Evolutionary conservation across 305 asterid genomes (phyloP).

Genomic region (Fraxinus nigra): DNA sequence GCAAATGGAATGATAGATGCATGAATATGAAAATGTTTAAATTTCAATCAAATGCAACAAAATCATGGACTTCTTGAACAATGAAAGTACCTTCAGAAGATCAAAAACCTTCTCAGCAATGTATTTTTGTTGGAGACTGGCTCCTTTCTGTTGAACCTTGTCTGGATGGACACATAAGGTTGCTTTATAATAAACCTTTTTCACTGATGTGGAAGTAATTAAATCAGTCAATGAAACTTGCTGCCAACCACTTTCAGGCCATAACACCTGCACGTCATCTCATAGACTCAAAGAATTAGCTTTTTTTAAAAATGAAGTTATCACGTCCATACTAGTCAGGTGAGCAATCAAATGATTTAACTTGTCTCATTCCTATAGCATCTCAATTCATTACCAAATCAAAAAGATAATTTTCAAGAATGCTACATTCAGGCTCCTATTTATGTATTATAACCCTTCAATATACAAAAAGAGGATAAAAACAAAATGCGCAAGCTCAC

Average conservation of each 20-base stretch:
- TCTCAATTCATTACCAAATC: neutral
- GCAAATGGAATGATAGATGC: neutral
- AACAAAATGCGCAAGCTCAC: neutral
- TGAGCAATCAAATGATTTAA: neutral
- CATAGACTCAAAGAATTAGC: neutral
- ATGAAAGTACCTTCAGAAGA: conserved; percentile 63
- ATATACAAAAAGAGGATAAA: neutral
- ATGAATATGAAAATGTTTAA: neutral
- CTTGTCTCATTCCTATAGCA: neutral
- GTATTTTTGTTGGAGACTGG: conserved; percentile 67
- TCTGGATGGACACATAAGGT: conserved; percentile 83
- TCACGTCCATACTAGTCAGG: neutral
- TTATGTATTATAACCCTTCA: neutral
- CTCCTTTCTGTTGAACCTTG: conserved; percentile 96
- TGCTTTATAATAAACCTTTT: conserved; percentile 70
- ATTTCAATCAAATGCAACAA: neutral
- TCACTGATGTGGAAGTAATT: conserved; percentile 81
- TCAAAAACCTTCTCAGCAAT: conserved; percentile 91
- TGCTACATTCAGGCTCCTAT: neutral
- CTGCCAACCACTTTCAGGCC: conserved; percentile 93
- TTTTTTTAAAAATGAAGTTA: neutral
- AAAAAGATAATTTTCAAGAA: neutral
- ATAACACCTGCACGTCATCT: conserved; percentile 57
- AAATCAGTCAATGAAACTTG: conserved; percentile 74
- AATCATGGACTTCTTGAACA: neutral